A percentile compares a stretch with the other conserved stretches of the same genome.
Evolutionary conservation across 164 flowering plant genomes (phyloP).

Genomic region (Magnolia officinalis): DNA sequence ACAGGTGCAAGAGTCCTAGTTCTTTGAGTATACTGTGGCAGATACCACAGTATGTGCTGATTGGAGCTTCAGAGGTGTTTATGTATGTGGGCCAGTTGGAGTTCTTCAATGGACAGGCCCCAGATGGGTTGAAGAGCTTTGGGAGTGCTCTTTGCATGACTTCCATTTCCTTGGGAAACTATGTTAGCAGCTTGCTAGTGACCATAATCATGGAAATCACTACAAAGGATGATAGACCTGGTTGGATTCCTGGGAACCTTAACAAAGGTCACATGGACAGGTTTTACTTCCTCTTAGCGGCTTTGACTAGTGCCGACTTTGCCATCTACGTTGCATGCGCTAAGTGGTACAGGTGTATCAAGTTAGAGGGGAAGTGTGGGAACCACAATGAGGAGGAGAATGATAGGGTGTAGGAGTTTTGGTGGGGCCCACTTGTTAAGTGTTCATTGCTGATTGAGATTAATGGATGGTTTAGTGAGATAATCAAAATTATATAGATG

Average conservation of each 20-base stretch:
- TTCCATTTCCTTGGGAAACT: slow-evolving; percentile 86
- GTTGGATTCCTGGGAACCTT: slow-evolving; percentile 91
- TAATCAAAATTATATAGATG: background rate
- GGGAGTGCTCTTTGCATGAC: slow-evolving; percentile 95
- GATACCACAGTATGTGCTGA: slow-evolving; percentile 70
- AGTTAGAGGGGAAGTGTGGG: slow-evolving; percentile 27
- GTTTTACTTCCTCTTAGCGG: slow-evolving; percentile 78
- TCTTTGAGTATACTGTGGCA: slow-evolving; percentile 88
- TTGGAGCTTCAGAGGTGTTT: slow-evolving; percentile 91
- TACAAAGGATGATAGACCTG: slow-evolving; percentile 49
- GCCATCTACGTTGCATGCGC: slow-evolving; percentile 58
- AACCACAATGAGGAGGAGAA: background rate
- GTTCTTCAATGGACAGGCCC: slow-evolving; percentile 83
- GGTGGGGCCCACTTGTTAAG: background rate
- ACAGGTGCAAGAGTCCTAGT: slow-evolving; percentile 63
- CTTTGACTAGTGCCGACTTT: slow-evolving; percentile 52
- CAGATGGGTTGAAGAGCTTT: slow-evolving; percentile 85
- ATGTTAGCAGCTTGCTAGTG: slow-evolving; percentile 73
- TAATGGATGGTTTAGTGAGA: background rate
- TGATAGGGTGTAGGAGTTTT: background rate
- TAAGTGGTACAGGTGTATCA: slow-evolving; percentile 64
- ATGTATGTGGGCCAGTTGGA: slow-evolving; percentile 92
- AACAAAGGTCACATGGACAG: slow-evolving; percentile 80
- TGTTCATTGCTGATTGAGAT: background rate
- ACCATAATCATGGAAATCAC: slow-evolving; percentile 77